Conservation (phyloP, 768 basidiomycete genomes). For the Fibroporia radiculosa region DNA sequence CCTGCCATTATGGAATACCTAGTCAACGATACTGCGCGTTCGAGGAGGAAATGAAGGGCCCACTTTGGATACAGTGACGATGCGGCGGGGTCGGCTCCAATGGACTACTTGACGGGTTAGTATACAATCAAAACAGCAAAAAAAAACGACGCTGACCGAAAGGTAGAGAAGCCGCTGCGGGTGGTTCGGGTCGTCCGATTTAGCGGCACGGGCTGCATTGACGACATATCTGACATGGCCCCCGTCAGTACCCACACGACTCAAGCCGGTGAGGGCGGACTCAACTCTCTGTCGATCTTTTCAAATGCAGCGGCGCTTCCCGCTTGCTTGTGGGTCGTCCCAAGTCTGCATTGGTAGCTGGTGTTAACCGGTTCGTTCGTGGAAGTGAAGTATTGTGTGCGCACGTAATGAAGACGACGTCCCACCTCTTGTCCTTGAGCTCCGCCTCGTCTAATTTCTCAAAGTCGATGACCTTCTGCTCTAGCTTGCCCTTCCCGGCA, state of each 20-base stretch:
- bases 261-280: neutral
- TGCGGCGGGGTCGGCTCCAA: too few relatives aligned
- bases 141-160: slow-evolving; percentile 47
- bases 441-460: slow-evolving; percentile 51
- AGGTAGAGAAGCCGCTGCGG: slow-evolving; percentile 62
- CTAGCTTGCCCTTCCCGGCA: slow-evolving; percentile 47
- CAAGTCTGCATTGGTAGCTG: slow-evolving; percentile 34
- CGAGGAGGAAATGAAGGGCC: too few relatives aligned
- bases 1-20: slow-evolving; percentile 27
- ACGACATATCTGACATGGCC: slow-evolving; percentile 55
- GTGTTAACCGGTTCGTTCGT: neutral
- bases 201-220: slow-evolving; percentile 61
- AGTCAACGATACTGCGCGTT: too few relatives aligned
- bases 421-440: slow-evolving; percentile 53
- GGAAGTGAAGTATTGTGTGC: too few relatives aligned
- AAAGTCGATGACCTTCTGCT: slow-evolving; percentile 62
- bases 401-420: slow-evolving; percentile 67
- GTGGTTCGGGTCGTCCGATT: slow-evolving; percentile 33
- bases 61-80: too few relatives aligned
- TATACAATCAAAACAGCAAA: too few relatives aligned
- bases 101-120: too few relatives aligned
- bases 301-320: slow-evolving; percentile 58
- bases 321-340: slow-evolving; percentile 53
- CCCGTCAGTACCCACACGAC: neutral
- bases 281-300: slow-evolving; percentile 74